phyloP scores from a whole-genome alignment of 306 rosid genomes.

The Malus orientalis region DNA sequence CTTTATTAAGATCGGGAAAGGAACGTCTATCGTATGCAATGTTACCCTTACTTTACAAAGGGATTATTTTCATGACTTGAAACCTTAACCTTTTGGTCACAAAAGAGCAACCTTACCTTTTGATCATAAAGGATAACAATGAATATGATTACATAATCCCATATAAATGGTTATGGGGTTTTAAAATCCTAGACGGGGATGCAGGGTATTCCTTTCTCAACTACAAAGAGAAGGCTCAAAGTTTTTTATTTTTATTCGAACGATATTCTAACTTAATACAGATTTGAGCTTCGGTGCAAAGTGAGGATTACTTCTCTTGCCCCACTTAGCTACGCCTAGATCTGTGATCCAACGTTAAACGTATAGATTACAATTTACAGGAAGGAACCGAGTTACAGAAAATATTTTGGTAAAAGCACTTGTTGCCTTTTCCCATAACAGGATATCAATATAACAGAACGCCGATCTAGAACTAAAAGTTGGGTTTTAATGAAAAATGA shows the following conservation, averaged over 20 bases:
- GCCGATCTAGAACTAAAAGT: conserved; percentile 16
- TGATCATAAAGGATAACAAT: not conserved
- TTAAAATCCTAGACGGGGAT: not conserved
- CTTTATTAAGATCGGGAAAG: no score
- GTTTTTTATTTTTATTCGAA: no score
- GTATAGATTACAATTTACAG: not conserved
- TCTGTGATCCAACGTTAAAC: not conserved
- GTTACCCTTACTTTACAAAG: no score
- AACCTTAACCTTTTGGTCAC: no score
- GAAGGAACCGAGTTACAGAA: not conserved
- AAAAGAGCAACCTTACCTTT: no score
- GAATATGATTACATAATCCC: not conserved
- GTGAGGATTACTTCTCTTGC: not conserved
- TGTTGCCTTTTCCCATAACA: not conserved
- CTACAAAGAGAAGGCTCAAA: no score
- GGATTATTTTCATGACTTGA: fast-evolving
- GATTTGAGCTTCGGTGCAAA: not conserved
- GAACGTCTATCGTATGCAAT: no score
- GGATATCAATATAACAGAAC: not conserved
- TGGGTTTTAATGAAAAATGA: conserved; percentile 54
- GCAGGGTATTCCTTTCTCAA: no score
- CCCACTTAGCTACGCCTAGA: not conserved
- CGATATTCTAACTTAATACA: not conserved
- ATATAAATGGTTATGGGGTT: not conserved
- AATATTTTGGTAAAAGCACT: not conserved